Evolutionary conservation across 306 rosid species (phyloP).

Genomic region (Coriaria nepalensis): DNA sequence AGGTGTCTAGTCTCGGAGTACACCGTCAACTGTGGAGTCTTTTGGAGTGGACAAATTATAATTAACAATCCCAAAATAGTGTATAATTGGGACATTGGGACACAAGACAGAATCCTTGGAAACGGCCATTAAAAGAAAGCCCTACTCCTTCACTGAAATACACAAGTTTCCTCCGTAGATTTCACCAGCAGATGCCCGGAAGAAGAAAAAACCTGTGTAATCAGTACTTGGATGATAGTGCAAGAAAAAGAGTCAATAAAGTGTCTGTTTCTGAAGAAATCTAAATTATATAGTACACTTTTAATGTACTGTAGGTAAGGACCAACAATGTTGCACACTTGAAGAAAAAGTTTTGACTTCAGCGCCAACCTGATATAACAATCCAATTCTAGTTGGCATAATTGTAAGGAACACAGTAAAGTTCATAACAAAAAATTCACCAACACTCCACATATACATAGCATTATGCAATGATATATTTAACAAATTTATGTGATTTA

Average conservation of each 20-base stretch:
- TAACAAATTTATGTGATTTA: too few species aligned
- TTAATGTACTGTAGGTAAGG: constrained; percentile 69
- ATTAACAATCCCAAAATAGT: too few species aligned
- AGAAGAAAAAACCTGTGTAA: constrained; percentile 8
- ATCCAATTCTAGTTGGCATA: constrained; percentile 7
- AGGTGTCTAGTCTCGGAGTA: too few species aligned
- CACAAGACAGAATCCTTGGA: neutral
- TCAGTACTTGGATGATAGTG: neutral
- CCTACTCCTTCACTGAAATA: constrained; percentile 15
- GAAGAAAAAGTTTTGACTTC: constrained; percentile 45
- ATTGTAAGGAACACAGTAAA: constrained; percentile 5
- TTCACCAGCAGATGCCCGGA: constrained; percentile 60
- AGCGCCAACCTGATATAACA: constrained; percentile 50
- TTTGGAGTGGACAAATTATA: too few species aligned
- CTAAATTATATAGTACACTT: neutral
- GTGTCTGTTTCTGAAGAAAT: neutral
- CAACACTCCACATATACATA: neutral
- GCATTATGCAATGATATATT: too few species aligned
- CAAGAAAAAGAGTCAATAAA: neutral
- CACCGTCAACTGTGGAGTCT: too few species aligned
- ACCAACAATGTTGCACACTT: constrained; percentile 33
- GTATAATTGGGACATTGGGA: too few species aligned
- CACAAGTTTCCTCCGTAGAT: constrained; percentile 69
- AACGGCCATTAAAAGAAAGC: neutral
- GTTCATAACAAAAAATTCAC: constrained; percentile 3